Evolutionary conservation across 768 basidiomycete species (phyloP), one percentile per base, ranked within the genome.

Genomic region (Termitomyces sp.): DNA sequence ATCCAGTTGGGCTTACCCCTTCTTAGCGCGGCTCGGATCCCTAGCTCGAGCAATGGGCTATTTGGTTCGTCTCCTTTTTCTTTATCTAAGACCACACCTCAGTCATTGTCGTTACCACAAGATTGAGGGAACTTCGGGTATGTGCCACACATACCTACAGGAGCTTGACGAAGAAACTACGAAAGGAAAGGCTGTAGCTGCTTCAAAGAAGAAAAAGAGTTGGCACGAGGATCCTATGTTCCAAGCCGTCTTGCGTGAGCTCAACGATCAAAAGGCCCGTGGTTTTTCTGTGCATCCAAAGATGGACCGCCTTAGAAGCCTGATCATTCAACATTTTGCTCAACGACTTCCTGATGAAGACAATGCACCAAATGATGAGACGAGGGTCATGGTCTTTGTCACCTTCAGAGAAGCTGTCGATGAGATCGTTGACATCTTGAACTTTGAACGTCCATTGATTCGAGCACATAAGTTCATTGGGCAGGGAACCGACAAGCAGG

Each of bases 351-450:
- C 71, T n/a, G 78, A 79, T 7, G 71, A 72, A 20, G 78, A 71
- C 14, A 72, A 69, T 51, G 63, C 59, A 8, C 61, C 59, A 5
- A 65, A 65, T 12, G 68, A 71, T 7, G 69, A 82, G 46, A 92
- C 92, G 2, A 81, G 87, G 59, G 91, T 88, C 20, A 99, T 98
- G 89, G 91, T 99, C 18, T 99, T 98, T 68, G 88, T 89, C 53
- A 87, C 90, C n/a, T 95, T 83, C 69, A 78, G 97, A 56, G 86
- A 90, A 53, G 91, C 87, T 36, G 93, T 98, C 12, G 91, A 95
- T 58, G 94, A 98, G 71, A 86, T 98, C 42, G 90, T 95, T 22
- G 82, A 85, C 42, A 78, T 85, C 46, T 74, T 99, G 55, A 89
- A 92, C 64, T 73, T 78, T 43, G 87, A 95, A 55, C 72, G 79